Evolutionary conservation across 2,329 filamentous ascomycete species (phyloP).

Genomic region (Penicillium freii): DNA sequence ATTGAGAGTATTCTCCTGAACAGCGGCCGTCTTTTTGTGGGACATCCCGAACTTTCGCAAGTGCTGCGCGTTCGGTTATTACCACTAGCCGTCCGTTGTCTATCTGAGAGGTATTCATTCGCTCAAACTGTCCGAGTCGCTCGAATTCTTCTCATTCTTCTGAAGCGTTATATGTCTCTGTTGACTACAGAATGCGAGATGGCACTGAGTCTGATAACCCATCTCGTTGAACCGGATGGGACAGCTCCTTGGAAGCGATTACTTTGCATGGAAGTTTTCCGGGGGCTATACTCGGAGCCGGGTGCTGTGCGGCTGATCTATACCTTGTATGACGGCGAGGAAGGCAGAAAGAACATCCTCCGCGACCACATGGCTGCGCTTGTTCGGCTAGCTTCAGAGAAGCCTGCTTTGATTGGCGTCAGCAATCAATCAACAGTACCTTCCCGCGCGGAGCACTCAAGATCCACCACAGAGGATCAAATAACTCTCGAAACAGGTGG

Average conservation of each 20-base stretch:
- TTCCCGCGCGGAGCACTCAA: conserved; percentile 56
- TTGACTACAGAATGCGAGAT: conserved; percentile 78
- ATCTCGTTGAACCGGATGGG: conserved; percentile 80
- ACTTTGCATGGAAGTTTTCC: conserved; percentile 86
- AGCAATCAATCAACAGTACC: conserved; percentile 86
- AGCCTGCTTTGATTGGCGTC: conserved; percentile 81
- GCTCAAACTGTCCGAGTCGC: conserved; percentile 77
- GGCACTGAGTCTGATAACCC: conserved; percentile 75
- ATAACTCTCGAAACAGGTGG: conserved; percentile 87
- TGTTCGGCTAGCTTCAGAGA: conserved; percentile 89
- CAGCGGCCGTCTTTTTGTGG: conserved; percentile 74
- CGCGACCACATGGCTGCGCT: conserved; percentile 82
- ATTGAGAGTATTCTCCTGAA: conserved; percentile 88
- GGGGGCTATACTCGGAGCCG: conserved; percentile 79
- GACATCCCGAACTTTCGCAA: conserved; percentile 76
- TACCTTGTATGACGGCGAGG: conserved; percentile 70
- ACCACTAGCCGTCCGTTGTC: conserved; percentile 73
- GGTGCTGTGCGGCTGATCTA: conserved; percentile 77
- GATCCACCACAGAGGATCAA: conserved; percentile 67
- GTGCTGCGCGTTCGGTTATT: conserved; percentile 75
- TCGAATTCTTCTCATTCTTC: conserved; percentile 76
- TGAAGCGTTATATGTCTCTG: conserved; percentile 73
- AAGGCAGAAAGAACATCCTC: conserved; percentile 72
- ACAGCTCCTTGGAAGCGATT: conserved; percentile 80
- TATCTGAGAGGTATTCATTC: conserved; percentile 78